A percentile compares a stretch with the other conserved stretches of the same genome.
Evolutionary conservation across 805 yeast species (phyloP).

Genomic region (Saccharomycopsis sp.): DNA sequence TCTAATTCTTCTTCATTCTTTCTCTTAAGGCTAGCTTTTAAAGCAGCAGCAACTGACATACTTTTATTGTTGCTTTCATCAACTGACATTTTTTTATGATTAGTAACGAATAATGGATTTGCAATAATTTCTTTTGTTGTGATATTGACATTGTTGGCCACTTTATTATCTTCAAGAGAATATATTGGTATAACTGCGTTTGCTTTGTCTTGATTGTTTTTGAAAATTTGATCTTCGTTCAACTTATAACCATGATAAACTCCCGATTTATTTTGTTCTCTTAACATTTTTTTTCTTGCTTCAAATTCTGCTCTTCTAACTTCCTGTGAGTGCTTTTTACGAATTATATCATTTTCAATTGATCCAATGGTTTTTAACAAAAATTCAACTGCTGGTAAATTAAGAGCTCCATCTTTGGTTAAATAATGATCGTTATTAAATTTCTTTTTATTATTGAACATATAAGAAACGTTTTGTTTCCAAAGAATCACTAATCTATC

Average conservation of each 20-base stretch:
- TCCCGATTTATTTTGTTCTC: slow-evolving; percentile 33
- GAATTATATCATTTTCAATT: slow-evolving; percentile 73
- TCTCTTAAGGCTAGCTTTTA: slow-evolving; percentile 25
- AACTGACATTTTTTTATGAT: slow-evolving; percentile 19
- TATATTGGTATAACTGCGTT: slow-evolving; percentile 13
- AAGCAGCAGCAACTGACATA: slow-evolving; percentile 33
- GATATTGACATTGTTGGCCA: slow-evolving; percentile 18
- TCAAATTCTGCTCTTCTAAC: slow-evolving; percentile 53
- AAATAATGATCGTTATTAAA: slow-evolving; percentile 50
- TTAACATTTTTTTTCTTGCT: slow-evolving; percentile 43
- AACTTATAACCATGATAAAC: slow-evolving; percentile 10
- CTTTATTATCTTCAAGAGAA: slow-evolving; percentile 9
- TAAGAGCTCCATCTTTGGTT: slow-evolving; percentile 82
- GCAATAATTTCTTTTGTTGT: slow-evolving; percentile 4
- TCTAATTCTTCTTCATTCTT: background rate
- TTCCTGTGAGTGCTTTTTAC: slow-evolving; percentile 58
- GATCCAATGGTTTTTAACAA: slow-evolving; percentile 53
- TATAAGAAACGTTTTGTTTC: slow-evolving; percentile 57
- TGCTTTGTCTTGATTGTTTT: slow-evolving; percentile 10
- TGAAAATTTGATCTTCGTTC: slow-evolving; percentile 16
- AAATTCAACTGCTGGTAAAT: slow-evolving; percentile 65
- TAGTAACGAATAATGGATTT: slow-evolving; percentile 5
- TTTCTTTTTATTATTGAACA: slow-evolving; percentile 15
- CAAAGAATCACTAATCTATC: slow-evolving; percentile 73
- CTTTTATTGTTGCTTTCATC: slow-evolving; percentile 28